phyloP scores from a whole-genome alignment of 2,329 filamentous ascomycete species.

The Claviceps quebecensis region DNA sequence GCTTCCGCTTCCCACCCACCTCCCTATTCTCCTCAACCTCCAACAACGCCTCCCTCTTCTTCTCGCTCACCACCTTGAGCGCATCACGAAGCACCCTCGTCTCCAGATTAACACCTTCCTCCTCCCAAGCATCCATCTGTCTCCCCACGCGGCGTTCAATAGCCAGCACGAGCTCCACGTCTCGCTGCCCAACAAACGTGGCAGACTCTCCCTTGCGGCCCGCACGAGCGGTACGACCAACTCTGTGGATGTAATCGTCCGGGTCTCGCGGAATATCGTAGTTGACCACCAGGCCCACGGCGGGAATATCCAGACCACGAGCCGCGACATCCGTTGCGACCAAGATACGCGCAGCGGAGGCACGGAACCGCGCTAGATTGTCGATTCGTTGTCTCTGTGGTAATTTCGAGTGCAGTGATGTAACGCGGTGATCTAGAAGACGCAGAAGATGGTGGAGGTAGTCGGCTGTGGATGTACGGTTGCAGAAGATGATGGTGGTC shows the following conservation, averaged over 20 bases:
- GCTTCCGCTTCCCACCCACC: slow-evolving; percentile 70
- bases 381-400: slow-evolving; percentile 72
- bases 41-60: slow-evolving; percentile 80
- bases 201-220: slow-evolving; percentile 71
- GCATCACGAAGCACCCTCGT: slow-evolving; percentile 72
- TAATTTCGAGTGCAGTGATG: slow-evolving; percentile 76
- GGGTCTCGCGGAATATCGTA: slow-evolving; percentile 94
- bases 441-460: slow-evolving; percentile 80
- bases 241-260: slow-evolving; percentile 93
- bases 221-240: slow-evolving; percentile 88
- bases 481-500: slow-evolving; percentile 86
- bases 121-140: slow-evolving; percentile 70
- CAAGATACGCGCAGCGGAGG: slow-evolving; percentile 73
- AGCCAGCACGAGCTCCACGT: slow-evolving; percentile 78
- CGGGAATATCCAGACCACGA: slow-evolving; percentile 87
- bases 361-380: slow-evolving; percentile 85
- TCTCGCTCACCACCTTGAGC: slow-evolving; percentile 83
- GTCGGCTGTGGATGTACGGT: slow-evolving; percentile 77
- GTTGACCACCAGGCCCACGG: slow-evolving; percentile 81
- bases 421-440: slow-evolving; percentile 76
- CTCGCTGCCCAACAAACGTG: slow-evolving; percentile 82
- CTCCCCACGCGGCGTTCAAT: slow-evolving; percentile 74
- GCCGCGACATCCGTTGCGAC: slow-evolving; percentile 93
- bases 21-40: slow-evolving; percentile 88
- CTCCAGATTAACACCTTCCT: slow-evolving; percentile 92